Evolutionary conservation across 2,329 filamentous ascomycete genomes (phyloP).

Genomic region (Stachybotrys elegans): DNA sequence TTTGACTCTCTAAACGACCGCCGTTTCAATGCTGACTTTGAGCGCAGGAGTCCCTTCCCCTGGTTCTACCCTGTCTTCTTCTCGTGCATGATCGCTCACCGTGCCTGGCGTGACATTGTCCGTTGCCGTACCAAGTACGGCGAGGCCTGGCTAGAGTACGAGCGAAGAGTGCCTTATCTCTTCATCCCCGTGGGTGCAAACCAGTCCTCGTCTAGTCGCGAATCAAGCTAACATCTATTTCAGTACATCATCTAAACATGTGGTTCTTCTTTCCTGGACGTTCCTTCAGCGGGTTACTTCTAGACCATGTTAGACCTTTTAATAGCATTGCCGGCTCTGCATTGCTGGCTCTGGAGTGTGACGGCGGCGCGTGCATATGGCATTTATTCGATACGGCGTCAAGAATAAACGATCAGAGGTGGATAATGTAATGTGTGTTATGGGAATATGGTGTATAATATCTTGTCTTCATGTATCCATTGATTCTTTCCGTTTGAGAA

Average conservation of each 20-base stretch:
- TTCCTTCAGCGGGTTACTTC: too few relatives aligned
- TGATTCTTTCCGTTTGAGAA: too few relatives aligned
- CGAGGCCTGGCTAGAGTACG: conserved; percentile 75
- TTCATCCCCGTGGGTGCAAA: conserved; percentile 63
- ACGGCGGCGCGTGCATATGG: too few relatives aligned
- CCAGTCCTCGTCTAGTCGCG: not conserved
- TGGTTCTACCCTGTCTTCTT: conserved; percentile 93
- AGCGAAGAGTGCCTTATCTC: conserved; percentile 71
- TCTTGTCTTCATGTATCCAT: too few relatives aligned
- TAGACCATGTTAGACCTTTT: too few relatives aligned
- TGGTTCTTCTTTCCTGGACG: too few relatives aligned
- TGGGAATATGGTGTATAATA: too few relatives aligned
- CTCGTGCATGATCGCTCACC: conserved; percentile 73
- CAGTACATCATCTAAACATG: conserved; percentile 37
- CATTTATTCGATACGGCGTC: too few relatives aligned
- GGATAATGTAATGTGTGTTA: too few relatives aligned
- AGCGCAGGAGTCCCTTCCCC: conserved; percentile 63
- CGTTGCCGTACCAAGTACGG: conserved; percentile 78
- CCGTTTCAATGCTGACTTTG: conserved; percentile 7
- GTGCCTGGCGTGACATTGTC: conserved; percentile 70
- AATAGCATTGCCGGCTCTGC: too few relatives aligned
- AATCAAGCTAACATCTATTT: conserved; percentile 9
- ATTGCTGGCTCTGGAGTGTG: too few relatives aligned
- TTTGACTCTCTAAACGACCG: not conserved
- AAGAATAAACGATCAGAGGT: too few relatives aligned